Evolutionary conservation across 306 rosid species (phyloP).

Genomic region (Begonia peltatifolia): DNA sequence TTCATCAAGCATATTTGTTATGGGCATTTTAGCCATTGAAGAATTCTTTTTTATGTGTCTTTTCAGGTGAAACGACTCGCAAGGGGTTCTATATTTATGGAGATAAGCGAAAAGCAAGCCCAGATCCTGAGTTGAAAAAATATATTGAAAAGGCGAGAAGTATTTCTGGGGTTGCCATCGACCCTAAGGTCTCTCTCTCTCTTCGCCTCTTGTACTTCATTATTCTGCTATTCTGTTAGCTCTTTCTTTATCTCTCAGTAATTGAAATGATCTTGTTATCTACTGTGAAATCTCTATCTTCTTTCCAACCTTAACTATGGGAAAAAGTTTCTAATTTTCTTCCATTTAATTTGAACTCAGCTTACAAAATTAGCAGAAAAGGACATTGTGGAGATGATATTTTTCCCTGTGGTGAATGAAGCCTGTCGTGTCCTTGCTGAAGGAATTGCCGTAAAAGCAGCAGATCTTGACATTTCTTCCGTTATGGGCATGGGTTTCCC

Average conservation of each 20-base stretch:
- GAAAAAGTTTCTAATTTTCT: background rate
- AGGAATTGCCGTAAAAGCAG: conserved; percentile 81
- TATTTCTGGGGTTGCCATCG: conserved; percentile 50
- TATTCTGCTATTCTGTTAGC: too few relatives aligned
- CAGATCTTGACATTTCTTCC: conserved; percentile 76
- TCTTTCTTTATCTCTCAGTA: too few relatives aligned
- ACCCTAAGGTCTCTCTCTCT: conserved; percentile 52
- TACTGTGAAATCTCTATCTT: too few relatives aligned
- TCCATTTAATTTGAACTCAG: conserved; percentile 16
- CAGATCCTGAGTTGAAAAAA: conserved; percentile 73
- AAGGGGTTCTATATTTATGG: conserved; percentile 82
- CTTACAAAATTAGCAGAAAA: conserved; percentile 50
- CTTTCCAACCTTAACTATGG: too few relatives aligned
- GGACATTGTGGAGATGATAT: conserved; percentile 86
- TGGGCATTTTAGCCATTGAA: conserved; percentile 1
- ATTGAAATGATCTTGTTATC: too few relatives aligned
- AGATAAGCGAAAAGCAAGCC: conserved; percentile 58
- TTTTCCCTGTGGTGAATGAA: conserved; percentile 95
- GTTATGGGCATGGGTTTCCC: conserved; percentile 99
- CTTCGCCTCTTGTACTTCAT: too few relatives aligned
- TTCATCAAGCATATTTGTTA: background rate
- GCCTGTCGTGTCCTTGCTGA: conserved; percentile 93
- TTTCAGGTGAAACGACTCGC: conserved; percentile 57
- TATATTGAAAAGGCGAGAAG: conserved; percentile 77
- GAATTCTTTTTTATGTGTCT: background rate